Evolutionary conservation across 2,329 filamentous ascomycete species (phyloP).

Genomic region (Nemania sp.): DNA sequence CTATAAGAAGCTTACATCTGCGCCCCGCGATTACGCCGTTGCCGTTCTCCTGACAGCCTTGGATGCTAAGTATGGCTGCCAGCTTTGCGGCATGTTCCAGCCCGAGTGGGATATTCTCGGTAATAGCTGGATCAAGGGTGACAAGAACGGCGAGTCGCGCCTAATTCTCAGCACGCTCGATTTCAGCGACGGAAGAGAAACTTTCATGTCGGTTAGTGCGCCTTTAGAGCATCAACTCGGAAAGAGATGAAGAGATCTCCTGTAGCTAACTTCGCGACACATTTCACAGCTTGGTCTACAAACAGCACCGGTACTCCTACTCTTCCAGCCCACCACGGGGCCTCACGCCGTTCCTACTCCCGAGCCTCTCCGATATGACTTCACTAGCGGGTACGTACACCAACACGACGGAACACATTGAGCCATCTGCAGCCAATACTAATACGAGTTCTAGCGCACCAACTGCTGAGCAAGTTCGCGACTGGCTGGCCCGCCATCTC

Average conservation of each 20-base stretch:
- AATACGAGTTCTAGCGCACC: conserved; percentile 66
- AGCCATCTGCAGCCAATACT: conserved; percentile 34
- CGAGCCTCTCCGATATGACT: conserved; percentile 85
- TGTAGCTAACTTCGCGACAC: conserved; percentile 23
- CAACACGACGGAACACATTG: neutral
- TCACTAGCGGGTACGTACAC: conserved; percentile 77
- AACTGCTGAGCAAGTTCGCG: conserved; percentile 80
- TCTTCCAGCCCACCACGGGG: conserved; percentile 88
- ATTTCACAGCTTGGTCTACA: conserved; percentile 81
- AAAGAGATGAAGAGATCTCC: conserved; percentile 5
- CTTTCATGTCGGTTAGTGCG: conserved; percentile 82
- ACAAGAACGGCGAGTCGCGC: conserved; percentile 78
- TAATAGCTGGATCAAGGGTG: conserved; percentile 88
- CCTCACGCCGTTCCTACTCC: conserved; percentile 77
- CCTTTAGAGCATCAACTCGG: conserved; percentile 10
- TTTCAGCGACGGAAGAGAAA: conserved; percentile 84
- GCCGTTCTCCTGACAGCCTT: conserved; percentile 88
- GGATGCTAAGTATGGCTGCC: conserved; percentile 84
- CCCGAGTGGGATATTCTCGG: conserved; percentile 91
- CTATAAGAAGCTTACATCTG: conserved; percentile 80
- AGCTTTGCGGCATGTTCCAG: conserved; percentile 89
- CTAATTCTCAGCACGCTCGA: conserved; percentile 87
- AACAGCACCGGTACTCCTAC: conserved; percentile 89
- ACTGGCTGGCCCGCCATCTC: conserved; percentile 83
- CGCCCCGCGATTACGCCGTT: conserved; percentile 85